These are phyloP conservation scores for Poronia punctata DNA, from an alignment of 495 filamentous ascomycete species.

Conservation along the genomic window DNA sequence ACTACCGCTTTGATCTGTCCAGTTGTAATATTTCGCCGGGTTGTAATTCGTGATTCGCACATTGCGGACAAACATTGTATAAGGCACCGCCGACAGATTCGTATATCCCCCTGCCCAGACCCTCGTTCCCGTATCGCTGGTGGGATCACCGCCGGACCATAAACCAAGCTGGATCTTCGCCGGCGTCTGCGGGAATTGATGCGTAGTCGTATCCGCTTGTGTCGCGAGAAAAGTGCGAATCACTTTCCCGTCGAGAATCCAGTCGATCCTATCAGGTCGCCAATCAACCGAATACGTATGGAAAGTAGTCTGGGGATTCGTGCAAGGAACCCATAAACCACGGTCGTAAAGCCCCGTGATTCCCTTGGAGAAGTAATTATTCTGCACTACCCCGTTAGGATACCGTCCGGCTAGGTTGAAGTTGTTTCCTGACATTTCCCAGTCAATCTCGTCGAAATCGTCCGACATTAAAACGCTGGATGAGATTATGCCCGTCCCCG, in stretches of 20 bases:
- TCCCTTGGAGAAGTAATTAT: constrained; percentile 78
- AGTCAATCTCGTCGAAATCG: constrained; percentile 74
- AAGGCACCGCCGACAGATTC: constrained; percentile 62
- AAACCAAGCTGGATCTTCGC: constrained; percentile 64
- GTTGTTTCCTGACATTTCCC: constrained; percentile 48
- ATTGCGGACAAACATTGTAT: constrained; percentile 70
- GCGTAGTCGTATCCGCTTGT: constrained; percentile 39
- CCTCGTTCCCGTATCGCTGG: constrained; percentile 59
- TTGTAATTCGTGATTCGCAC: constrained; percentile 73
- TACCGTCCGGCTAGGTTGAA: not conserved
- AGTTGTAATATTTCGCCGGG: constrained; percentile 68
- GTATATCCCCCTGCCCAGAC: constrained; percentile 66
- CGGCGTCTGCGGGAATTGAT: constrained; percentile 66
- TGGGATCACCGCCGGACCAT: constrained; percentile 67
- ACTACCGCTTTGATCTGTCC: constrained; percentile 56
- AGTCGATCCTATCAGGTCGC: constrained; percentile 58
- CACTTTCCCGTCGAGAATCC: constrained; percentile 57
- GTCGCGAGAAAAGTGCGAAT: constrained; percentile 55
- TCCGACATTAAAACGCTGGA: constrained; percentile 69
- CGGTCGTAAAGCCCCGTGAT: constrained; percentile 56
- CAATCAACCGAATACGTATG: constrained; percentile 74
- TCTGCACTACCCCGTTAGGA: constrained; percentile 46
- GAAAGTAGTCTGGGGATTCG: constrained; percentile 49
- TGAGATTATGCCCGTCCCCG: constrained; percentile 58
- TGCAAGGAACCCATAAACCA: constrained; percentile 44